Percentiles rank a stretch among this genome's conserved stretches.
Evolutionary conservation across 108 stramenopile species (phyloP).

Genomic region (Schizochytrium sp.): DNA sequence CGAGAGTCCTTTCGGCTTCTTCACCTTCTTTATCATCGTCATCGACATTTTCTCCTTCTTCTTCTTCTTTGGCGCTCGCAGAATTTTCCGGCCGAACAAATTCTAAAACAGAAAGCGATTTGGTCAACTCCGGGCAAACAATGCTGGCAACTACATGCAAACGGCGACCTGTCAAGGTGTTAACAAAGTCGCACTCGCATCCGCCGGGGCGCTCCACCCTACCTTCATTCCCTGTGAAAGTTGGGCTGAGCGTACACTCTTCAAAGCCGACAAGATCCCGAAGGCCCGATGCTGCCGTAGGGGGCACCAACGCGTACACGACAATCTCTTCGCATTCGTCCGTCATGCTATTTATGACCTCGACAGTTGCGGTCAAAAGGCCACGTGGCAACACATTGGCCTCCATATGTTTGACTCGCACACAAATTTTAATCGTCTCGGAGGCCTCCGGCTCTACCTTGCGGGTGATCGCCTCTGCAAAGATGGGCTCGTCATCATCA

Average conservation of each 20-base stretch:
- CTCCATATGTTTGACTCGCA: too few species aligned
- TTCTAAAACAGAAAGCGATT: not conserved
- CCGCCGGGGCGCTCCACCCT: not conserved
- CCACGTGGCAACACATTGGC: not conserved
- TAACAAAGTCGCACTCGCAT: not conserved
- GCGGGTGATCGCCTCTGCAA: too few species aligned
- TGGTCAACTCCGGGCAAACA: not conserved
- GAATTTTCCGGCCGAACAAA: too few species aligned
- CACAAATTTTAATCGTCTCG: too few species aligned
- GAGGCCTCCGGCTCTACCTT: too few species aligned
- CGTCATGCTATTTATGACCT: not conserved
- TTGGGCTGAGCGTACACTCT: not conserved
- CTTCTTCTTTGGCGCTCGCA: too few species aligned
- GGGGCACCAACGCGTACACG: not conserved
- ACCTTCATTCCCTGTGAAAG: not conserved
- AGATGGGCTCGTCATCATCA: too few species aligned
- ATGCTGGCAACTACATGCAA: not conserved
- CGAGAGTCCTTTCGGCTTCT: too few species aligned
- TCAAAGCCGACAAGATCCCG: not conserved
- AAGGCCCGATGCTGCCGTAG: not conserved
- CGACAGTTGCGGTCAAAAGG: not conserved
- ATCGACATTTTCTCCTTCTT: too few species aligned
- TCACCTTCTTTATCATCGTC: too few species aligned
- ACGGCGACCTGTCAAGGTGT: not conserved
- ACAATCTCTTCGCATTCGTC: not conserved